Percentiles rank a stretch among this genome's conserved stretches.
Conservation (phyloP, 805 yeast genomes). For the Yamadazyma kitorensis region DNA sequence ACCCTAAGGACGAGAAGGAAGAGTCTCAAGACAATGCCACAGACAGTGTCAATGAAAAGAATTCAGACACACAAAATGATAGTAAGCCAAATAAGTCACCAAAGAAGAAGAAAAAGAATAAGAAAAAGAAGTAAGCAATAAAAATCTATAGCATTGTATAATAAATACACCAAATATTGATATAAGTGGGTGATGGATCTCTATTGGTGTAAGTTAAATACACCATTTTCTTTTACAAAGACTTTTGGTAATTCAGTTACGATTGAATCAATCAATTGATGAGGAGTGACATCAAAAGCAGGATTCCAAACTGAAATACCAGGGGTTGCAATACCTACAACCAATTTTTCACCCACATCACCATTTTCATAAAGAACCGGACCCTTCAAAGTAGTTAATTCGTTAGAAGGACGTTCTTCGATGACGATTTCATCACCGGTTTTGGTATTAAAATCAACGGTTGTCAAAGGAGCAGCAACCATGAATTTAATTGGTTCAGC, state of each 20-base stretch:
- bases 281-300: slow-evolving; percentile 91
- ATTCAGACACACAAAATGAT: no score
- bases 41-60: no score
- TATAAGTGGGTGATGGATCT: no score
- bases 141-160: slow-evolving; percentile 1
- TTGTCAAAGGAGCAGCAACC: slow-evolving; percentile 94
- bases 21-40: no score
- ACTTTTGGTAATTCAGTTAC: slow-evolving; percentile 72
- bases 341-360: slow-evolving; percentile 37
- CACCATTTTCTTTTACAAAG: slow-evolving; percentile 49
- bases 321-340: slow-evolving; percentile 81
- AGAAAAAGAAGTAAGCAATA: slow-evolving; percentile 12
- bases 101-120: slow-evolving; percentile 13
- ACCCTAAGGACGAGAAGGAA: no score
- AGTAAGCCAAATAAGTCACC: slow-evolving; percentile 3
- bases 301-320: slow-evolving; percentile 93
- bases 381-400: slow-evolving; percentile 76
- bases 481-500: slow-evolving; percentile 59
- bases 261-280: slow-evolving; percentile 77
- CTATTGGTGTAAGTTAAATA: slow-evolving; percentile 43
- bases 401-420: slow-evolving; percentile 83
- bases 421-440: slow-evolving; percentile 76
- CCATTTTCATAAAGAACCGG: slow-evolving; percentile 23
- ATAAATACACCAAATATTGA: slow-evolving; percentile 4
- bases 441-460: slow-evolving; percentile 68